phyloP scores from a whole-genome alignment of 148 eudicot genomes.

The Vaccinium vitisidaea region DNA sequence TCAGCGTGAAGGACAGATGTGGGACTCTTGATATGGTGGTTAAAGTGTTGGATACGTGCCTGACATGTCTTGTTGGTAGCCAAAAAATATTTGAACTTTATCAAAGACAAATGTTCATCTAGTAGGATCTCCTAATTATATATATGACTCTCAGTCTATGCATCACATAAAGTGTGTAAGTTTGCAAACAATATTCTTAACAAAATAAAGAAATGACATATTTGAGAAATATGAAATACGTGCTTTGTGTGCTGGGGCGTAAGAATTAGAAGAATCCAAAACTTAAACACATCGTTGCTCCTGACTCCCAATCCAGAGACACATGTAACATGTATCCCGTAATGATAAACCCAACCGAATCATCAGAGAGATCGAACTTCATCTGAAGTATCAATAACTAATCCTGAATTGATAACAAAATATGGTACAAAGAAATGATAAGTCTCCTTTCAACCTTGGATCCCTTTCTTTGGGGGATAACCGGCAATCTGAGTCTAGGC shows the following conservation, averaged over 20 bases:
- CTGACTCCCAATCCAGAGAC: not conserved
- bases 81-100: too few relatives aligned
- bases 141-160: not conserved
- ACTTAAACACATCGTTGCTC: not conserved
- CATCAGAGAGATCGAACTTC: not conserved
- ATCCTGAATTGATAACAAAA: not conserved
- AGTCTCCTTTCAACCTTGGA: too few relatives aligned
- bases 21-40: not conserved
- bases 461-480: too few relatives aligned
- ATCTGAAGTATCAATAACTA: not conserved
- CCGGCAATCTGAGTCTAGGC: too few relatives aligned
- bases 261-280: not conserved
- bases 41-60: not conserved
- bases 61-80: not conserved
- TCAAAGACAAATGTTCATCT: too few relatives aligned
- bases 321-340: not conserved
- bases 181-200: not conserved
- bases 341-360: not conserved
- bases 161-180: not conserved
- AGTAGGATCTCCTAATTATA: not conserved
- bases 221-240: not conserved
- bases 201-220: not conserved
- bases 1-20: not conserved
- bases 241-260: not conserved
- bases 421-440: not conserved